Evolutionary conservation across 1,284 basidiomycete species (phyloP).

Genomic region (Nidula niveotomentosa): DNA sequence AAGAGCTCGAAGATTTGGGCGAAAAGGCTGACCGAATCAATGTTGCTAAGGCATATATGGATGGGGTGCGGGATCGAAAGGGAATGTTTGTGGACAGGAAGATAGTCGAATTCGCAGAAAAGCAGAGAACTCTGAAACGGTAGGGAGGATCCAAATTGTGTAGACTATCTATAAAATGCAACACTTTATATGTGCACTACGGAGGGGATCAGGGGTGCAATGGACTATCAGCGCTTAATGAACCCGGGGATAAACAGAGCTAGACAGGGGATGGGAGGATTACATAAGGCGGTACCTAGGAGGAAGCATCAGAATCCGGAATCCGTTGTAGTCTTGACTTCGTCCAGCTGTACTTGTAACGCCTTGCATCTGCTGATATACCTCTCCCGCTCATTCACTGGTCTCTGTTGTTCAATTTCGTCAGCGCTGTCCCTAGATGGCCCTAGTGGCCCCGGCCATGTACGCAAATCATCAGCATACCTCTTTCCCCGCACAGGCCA

Average conservation of each 20-base stretch:
- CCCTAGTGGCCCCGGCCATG: too few relatives aligned
- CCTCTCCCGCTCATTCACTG: conserved; percentile 5
- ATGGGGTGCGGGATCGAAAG: conserved; percentile 87
- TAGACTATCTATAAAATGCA: not conserved
- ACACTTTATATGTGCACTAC: not conserved
- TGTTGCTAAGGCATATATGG: conserved; percentile 94
- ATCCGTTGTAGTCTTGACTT: too few relatives aligned
- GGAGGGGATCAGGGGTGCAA: too few relatives aligned
- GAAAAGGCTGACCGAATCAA: conserved; percentile 95
- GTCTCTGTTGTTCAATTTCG: too few relatives aligned
- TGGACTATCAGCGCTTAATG: too few relatives aligned
- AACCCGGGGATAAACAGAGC: too few relatives aligned
- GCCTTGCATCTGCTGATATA: conserved; percentile 8
- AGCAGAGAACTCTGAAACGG: conserved; percentile 94
- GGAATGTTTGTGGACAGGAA: conserved; percentile 96
- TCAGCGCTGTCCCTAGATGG: too few relatives aligned
- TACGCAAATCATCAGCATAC: not conserved
- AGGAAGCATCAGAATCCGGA: too few relatives aligned
- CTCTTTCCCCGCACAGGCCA: not conserved
- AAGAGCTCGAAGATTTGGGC: conserved; percentile 96
- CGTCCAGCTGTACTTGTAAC: too few relatives aligned
- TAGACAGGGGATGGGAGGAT: too few relatives aligned
- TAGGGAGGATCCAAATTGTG: not conserved
- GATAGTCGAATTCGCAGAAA: conserved; percentile 93
- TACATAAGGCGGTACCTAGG: too few relatives aligned